Percentiles rank a stretch among this genome's conserved stretches.
Evolutionary conservation across 768 basidiomycete genomes (phyloP).

Genomic region (Symmetrospora coprosmae): DNA sequence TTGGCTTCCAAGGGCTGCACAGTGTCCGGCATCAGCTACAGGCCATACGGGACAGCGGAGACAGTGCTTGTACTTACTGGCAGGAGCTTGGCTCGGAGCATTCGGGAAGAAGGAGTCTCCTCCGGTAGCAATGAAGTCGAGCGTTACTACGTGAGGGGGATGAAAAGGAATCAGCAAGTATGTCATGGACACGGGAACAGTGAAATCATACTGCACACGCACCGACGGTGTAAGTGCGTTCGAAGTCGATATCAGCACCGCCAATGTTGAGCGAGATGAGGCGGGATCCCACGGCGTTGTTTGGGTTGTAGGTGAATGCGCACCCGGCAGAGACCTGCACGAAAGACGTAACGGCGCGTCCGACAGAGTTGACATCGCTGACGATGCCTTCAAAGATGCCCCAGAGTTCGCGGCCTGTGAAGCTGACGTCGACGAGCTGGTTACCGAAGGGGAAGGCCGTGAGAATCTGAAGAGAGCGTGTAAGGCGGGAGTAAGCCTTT

Average conservation of each 20-base stretch:
- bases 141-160: neutral
- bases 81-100: conserved; percentile 9
- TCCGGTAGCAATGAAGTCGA: conserved; percentile 33
- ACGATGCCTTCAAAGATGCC: conserved; percentile 41
- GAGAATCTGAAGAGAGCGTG: conserved; percentile 3
- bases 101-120: conserved; percentile 29
- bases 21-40: neutral
- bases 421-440: conserved; percentile 39
- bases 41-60: neutral
- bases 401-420: conserved; percentile 42
- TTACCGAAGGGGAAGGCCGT: conserved; percentile 43
- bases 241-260: conserved; percentile 22
- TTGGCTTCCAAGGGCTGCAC: conserved; percentile 14
- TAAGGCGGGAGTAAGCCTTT: no score
- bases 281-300: conserved; percentile 27
- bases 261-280: conserved; percentile 31
- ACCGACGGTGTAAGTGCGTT: conserved; percentile 30
- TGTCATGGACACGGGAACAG: no score
- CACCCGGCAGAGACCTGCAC: conserved; percentile 41
- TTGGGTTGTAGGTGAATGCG: conserved; percentile 30
- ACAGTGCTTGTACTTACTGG: neutral
- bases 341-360: conserved; percentile 38
- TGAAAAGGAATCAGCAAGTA: no score
- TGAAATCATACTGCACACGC: no score
- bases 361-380: conserved; percentile 34